These are phyloP conservation scores for Apiospora koreana DNA, from an alignment of 2,329 filamentous ascomycete species.

Conservation along the genomic window DNA sequence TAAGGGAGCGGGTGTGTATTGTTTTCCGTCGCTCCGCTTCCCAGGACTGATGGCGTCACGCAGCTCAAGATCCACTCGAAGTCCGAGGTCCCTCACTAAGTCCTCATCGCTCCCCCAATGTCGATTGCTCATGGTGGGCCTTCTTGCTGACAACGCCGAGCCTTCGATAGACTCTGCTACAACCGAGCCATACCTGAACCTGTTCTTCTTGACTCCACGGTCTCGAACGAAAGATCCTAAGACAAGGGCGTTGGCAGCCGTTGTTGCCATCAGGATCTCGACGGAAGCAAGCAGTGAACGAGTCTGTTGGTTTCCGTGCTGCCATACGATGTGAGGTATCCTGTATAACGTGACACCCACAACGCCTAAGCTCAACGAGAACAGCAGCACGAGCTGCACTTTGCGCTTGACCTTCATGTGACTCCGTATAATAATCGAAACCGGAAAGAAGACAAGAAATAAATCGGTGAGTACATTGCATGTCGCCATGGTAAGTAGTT, in stretches of 20 bases:
- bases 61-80: slow-evolving; percentile 60
- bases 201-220: slow-evolving; percentile 84
- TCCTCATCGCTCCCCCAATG: slow-evolving; percentile 92
- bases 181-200: slow-evolving; percentile 68
- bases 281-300: slow-evolving; percentile 87
- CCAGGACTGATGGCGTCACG: slow-evolving; percentile 35
- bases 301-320: slow-evolving; percentile 76
- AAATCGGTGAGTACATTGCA: slow-evolving; percentile 89
- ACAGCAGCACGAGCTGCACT: slow-evolving; percentile 75
- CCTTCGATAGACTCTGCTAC: slow-evolving; percentile 64
- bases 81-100: slow-evolving; percentile 77
- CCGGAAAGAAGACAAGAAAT: slow-evolving; percentile 82
- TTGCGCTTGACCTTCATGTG: slow-evolving; percentile 78
- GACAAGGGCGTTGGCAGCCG: slow-evolving; percentile 84
- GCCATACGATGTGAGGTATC: slow-evolving; percentile 73
- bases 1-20: slow-evolving; percentile 39
- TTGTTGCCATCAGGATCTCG: slow-evolving; percentile 86
- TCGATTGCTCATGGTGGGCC: slow-evolving; percentile 53
- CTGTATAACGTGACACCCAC: slow-evolving; percentile 80
- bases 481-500: slow-evolving; percentile 86
- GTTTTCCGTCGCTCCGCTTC: slow-evolving; percentile 27
- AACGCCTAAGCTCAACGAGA: slow-evolving; percentile 80
- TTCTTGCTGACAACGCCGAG: slow-evolving; percentile 37
- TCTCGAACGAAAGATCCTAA: slow-evolving; percentile 92
- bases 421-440: slow-evolving; percentile 82